Evolutionary conservation across 2,329 filamentous ascomycete species (phyloP).

Genomic region (Didymella lethalis): DNA sequence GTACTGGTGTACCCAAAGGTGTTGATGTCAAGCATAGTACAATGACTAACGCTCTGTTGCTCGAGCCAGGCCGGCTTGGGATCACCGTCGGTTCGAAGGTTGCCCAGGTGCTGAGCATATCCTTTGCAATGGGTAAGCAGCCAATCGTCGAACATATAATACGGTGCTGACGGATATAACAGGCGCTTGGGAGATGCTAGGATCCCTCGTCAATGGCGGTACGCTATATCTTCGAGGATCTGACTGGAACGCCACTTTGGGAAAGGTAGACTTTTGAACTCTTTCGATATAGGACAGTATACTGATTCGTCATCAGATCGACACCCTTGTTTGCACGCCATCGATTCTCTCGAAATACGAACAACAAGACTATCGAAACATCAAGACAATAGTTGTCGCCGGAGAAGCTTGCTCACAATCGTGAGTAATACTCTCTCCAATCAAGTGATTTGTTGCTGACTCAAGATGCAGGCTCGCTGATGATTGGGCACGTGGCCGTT

Average conservation of each 20-base stretch:
- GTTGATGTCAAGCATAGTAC: constrained; percentile 66
- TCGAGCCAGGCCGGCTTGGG: constrained; percentile 60
- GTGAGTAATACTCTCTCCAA: constrained; percentile 40
- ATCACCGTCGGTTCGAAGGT: constrained; percentile 61
- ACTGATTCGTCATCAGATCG: constrained; percentile 48
- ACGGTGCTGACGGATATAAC: neutral
- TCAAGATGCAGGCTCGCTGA: constrained; percentile 57
- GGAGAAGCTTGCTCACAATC: constrained; percentile 61
- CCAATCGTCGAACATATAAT: neutral
- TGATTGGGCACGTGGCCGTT: constrained; percentile 59
- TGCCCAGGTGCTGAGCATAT: constrained; percentile 65
- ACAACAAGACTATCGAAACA: constrained; percentile 58
- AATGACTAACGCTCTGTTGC: constrained; percentile 62
- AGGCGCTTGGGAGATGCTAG: constrained; percentile 69
- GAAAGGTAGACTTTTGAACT: constrained; percentile 49
- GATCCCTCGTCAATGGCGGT: constrained; percentile 64
- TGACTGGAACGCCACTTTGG: constrained; percentile 59
- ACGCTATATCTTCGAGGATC: constrained; percentile 63
- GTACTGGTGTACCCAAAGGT: constrained; percentile 66
- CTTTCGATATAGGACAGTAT: neutral
- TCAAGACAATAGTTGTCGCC: constrained; percentile 62
- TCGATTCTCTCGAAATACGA: constrained; percentile 63
- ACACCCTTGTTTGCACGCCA: constrained; percentile 64
- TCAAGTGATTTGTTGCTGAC: constrained; percentile 7
- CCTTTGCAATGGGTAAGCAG: constrained; percentile 67